These are phyloP conservation scores for Ogataea pilisensis DNA, from an alignment of 805 yeast genomes.

Conservation along the genomic window DNA sequence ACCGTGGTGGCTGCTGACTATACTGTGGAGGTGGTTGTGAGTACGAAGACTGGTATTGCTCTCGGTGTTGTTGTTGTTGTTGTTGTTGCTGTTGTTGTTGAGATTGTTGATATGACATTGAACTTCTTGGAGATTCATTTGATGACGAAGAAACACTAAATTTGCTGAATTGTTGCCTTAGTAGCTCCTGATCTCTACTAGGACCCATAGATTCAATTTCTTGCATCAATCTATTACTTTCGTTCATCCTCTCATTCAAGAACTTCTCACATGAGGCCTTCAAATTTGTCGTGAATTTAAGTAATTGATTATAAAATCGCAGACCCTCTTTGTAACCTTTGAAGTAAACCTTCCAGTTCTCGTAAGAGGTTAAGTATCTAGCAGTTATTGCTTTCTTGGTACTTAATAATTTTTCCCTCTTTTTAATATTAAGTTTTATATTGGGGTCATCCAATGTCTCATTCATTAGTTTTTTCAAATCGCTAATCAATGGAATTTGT, in stretches of 20 bases:
- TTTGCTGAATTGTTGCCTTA: constrained; percentile 17
- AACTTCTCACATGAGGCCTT: constrained; percentile 24
- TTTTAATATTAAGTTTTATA: constrained; percentile 41
- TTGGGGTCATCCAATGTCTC: constrained; percentile 43
- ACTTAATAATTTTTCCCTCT: constrained; percentile 37
- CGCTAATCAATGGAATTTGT: constrained; percentile 48
- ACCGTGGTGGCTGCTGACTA: constrained; percentile 21
- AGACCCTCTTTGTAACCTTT: constrained; percentile 60
- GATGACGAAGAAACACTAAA: constrained; percentile 14
- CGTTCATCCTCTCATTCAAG: constrained; percentile 28
- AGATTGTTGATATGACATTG: constrained; percentile 2
- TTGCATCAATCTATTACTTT: constrained; percentile 16
- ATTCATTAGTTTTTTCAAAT: constrained; percentile 41
- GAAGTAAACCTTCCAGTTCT: constrained; percentile 53
- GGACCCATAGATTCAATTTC: constrained; percentile 13
- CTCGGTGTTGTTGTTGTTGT: constrained; percentile 16
- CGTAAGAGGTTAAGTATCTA: constrained; percentile 45
- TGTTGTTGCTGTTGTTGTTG: constrained; percentile 14
- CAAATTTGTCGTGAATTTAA: constrained; percentile 31
- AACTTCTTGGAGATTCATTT: constrained; percentile 9
- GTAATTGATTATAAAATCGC: constrained; percentile 55
- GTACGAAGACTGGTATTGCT: background rate
- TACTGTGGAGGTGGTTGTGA: background rate
- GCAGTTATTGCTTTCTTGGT: constrained; percentile 35
- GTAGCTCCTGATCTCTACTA: constrained; percentile 18